Base-by-base conservation (phyloP, 495 filamentous ascomycete species). In the Daldinia bambusicola region DNA sequence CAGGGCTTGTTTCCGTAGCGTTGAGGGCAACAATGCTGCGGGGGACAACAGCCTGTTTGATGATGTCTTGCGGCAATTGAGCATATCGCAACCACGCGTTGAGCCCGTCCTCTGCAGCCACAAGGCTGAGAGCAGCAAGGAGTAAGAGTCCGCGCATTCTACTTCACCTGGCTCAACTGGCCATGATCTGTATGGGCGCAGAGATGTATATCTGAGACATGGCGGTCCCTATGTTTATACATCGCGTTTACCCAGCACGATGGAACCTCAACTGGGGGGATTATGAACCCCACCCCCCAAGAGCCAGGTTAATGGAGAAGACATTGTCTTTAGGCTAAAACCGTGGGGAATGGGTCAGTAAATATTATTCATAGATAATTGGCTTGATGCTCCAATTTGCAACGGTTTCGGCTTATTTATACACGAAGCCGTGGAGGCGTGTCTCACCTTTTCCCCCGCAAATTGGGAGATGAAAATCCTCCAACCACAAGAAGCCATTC, bases 41-140 rank as follows among this genome's bases (percentile, higher is more conserved):
- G 14, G 87, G 86, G 16, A 87, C 65, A 2, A 48, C 68, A 20
- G 71, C 65, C 30, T 76, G 78, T 45, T 78, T 82, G 38, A 67
- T 67, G 53, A 76, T 64, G 34, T 82, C 77, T 52, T 77, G 71
- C 1, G 84, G 80, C 43, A 91, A 64, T 9, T 83, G 82, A 20
- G 89, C 86, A 77, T 91, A 91, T 52, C 89, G 85, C 40, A 92
- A 74, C 90, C 90, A 92, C 61, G 82, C 89, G 55, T 83, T 79
- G 22, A 87, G 75, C 13, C 90, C 90, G 69, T 87, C 84, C 69
- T 92, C 88, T 41, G 86, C 84, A 34, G 76, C 78, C 50, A 74
- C 77, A 38, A 82, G 71, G 61, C 74, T 72, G 55, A 79, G 52
- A 41, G 72, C 65, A 63, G 74, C 62, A 41, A 82, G 67, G 50